These are phyloP conservation scores for Fraxinus pennsylvanica DNA, from an alignment of 257 asterid genomes.

Conservation along the genomic window DNA sequence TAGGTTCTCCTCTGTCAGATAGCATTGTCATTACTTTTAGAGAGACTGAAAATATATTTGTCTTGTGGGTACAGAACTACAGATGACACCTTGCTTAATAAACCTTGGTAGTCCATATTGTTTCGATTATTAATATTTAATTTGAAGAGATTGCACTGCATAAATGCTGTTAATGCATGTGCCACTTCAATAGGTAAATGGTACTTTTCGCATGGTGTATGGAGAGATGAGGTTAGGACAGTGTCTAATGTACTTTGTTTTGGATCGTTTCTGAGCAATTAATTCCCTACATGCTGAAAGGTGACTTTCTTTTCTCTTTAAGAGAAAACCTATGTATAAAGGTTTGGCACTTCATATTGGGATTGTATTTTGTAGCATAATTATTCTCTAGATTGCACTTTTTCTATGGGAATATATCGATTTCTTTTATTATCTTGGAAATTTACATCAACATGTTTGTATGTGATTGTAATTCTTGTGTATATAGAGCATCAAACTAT, in stretches of 20 bases:
- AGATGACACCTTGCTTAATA: background rate
- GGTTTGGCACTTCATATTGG: background rate
- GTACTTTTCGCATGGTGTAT: background rate
- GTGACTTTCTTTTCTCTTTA: background rate
- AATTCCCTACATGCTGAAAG: background rate
- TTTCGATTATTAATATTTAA: background rate
- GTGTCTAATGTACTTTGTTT: background rate
- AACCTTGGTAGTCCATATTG: background rate
- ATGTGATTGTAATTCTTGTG: constrained; percentile 16
- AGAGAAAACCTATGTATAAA: too few species aligned
- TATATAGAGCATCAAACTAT: constrained; percentile 8
- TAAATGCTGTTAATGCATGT: constrained; percentile 2
- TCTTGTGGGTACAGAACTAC: background rate
- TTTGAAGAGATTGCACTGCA: constrained; percentile 5
- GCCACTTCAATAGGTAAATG: background rate
- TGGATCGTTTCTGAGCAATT: background rate
- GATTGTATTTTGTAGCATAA: background rate
- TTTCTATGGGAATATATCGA: background rate
- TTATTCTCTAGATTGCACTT: background rate
- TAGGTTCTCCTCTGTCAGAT: background rate
- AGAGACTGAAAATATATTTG: background rate
- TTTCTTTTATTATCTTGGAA: background rate
- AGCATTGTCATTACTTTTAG: background rate
- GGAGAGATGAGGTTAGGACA: background rate
- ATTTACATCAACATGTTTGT: background rate